Conservation (phyloP, 176 grass and related monocot species). For the Aegilops sharonensis region DNA sequence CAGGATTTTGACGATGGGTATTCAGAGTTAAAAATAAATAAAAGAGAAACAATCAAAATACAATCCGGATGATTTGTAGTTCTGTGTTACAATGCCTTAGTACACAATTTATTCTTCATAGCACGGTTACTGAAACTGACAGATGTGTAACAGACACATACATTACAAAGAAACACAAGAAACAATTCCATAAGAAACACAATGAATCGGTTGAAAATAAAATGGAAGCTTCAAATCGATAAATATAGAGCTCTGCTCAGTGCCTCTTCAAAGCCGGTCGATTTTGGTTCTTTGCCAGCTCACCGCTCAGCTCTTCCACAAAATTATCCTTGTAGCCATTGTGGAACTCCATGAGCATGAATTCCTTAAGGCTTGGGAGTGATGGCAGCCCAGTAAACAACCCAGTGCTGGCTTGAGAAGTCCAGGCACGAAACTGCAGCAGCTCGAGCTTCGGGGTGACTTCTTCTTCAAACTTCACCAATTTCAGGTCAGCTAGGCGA, state of each 20-base stretch:
- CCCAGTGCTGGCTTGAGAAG: background rate
- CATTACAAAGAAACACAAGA: background rate
- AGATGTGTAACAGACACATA: background rate
- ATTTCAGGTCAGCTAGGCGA: background rate
- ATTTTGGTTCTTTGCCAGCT: background rate
- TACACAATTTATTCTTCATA: background rate
- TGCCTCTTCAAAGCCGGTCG: background rate
- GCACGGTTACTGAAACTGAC: background rate
- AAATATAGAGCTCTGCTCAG: background rate
- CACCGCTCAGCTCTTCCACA: background rate
- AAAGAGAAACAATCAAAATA: too few species aligned
- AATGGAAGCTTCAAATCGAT: background rate
- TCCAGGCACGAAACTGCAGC: background rate
- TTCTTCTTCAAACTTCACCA: background rate
- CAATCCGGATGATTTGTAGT: too few species aligned
- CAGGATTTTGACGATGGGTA: too few species aligned
- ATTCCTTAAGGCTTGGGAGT: background rate
- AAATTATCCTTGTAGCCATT: background rate
- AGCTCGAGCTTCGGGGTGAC: background rate
- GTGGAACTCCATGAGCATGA: conserved; percentile 5
- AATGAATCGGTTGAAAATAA: background rate
- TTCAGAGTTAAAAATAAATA: too few species aligned
- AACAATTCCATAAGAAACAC: background rate
- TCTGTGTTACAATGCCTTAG: too few species aligned
- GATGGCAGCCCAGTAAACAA: background rate